A percentile compares a stretch with the other conserved stretches of the same genome.
Conservation (phyloP, 1,139 yeast species). For the Kazachstania sp. region DNA sequence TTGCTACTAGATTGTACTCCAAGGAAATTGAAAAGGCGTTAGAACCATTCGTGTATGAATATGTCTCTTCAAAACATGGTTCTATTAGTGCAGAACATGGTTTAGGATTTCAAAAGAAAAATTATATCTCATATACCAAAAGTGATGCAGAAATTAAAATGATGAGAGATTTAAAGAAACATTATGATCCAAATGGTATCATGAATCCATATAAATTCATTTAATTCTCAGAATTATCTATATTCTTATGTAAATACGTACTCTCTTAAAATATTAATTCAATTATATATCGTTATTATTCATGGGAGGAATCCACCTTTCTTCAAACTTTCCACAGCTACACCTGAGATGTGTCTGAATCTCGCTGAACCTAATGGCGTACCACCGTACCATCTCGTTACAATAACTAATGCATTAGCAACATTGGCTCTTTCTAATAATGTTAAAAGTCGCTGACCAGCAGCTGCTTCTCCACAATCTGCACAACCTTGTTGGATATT, state of each 20-base stretch:
- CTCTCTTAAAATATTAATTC: neutral
- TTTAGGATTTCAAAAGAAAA: conserved; percentile 89
- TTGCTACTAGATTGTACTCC: conserved; percentile 75
- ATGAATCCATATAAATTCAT: conserved; percentile 89
- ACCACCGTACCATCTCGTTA: conserved; percentile 71
- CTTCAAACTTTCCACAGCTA: conserved; percentile 40
- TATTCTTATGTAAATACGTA: neutral
- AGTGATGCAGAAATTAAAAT: conserved; percentile 55
- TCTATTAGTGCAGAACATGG: conserved; percentile 97
- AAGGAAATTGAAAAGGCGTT: conserved; percentile 66
- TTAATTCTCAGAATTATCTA: conserved; percentile 6
- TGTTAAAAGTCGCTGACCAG: conserved; percentile 48
- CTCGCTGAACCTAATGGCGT: conserved; percentile 55
- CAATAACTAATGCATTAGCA: conserved; percentile 51
- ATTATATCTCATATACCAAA: conserved; percentile 78
- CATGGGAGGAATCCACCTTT: conserved; percentile 19
- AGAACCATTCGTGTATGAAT: conserved; percentile 92
- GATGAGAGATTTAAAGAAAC: conserved; percentile 69
- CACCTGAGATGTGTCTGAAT: conserved; percentile 52
- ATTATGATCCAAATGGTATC: conserved; percentile 82
- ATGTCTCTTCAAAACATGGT: conserved; percentile 69
- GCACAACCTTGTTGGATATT: conserved; percentile 45
- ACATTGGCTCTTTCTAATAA: conserved; percentile 40
- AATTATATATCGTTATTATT: neutral
- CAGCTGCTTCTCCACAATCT: conserved; percentile 62